Conservation (phyloP, 345 rosid genomes). For the Eucalyptus marginata region DNA sequence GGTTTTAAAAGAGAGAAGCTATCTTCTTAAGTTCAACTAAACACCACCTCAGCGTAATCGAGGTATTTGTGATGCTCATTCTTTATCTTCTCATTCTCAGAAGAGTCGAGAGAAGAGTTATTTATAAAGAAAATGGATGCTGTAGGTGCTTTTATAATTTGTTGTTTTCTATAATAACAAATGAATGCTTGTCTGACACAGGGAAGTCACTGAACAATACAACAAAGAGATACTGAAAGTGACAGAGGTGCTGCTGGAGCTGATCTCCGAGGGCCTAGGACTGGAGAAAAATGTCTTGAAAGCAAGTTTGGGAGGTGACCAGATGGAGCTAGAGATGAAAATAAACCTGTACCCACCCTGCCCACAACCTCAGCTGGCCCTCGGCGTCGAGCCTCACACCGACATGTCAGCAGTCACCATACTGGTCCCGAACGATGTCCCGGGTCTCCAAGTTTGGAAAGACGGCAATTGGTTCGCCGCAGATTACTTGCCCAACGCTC, state of each 20-base stretch:
- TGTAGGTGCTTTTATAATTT: not conserved
- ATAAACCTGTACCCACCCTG: constrained; percentile 52
- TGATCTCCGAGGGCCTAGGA: constrained; percentile 35
- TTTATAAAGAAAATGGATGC: not conserved
- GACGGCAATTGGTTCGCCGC: constrained; percentile 40
- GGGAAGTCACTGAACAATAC: constrained; percentile 39
- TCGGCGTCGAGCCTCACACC: constrained; percentile 50
- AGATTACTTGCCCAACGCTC: constrained; percentile 20
- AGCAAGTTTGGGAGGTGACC: constrained; percentile 15
- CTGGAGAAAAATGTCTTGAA: constrained; percentile 10
- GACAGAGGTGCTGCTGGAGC: constrained; percentile 9
- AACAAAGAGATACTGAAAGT: constrained; percentile 18
- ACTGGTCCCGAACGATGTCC: constrained; percentile 32
- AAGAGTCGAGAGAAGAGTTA: not conserved
- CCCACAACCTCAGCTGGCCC: constrained; percentile 46
- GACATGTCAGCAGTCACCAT: constrained; percentile 50
- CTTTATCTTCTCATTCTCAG: not conserved
- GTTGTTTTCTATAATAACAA: not conserved
- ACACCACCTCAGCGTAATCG: not conserved
- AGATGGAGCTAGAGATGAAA: constrained; percentile 37
- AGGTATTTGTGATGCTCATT: not conserved
- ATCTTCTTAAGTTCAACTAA: not conserved
- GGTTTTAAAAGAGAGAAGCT: not conserved
- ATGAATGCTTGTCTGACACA: not conserved
- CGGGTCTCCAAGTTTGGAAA: constrained; percentile 45